A percentile compares a stretch with the other conserved stretches of the same genome.
phyloP scores from a whole-genome alignment of 2,329 filamentous ascomycete species.

The Curvularia verruculosa region DNA sequence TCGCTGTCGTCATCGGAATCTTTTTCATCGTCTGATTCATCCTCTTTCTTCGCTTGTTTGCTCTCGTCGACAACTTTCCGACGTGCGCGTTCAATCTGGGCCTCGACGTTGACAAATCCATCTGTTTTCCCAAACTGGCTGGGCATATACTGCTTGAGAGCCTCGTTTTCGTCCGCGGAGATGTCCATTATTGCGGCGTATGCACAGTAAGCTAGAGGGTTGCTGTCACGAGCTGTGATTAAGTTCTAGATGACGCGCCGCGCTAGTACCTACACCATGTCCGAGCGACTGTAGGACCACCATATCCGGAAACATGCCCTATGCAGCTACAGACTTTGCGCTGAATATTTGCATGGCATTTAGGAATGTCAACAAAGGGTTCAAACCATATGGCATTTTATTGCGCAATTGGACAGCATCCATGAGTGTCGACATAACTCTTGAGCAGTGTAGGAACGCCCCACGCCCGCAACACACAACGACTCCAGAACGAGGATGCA shows the following conservation, averaged over 20 bases:
- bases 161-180: conserved; percentile 62
- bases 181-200: conserved; percentile 30
- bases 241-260: conserved; percentile 20
- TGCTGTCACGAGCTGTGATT: conserved; percentile 2
- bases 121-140: conserved; percentile 84
- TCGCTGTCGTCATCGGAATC: conserved; percentile 59
- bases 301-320: not conserved
- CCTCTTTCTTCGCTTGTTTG: conserved; percentile 37
- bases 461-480: conserved; percentile 52
- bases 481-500: conserved; percentile 49
- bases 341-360: not conserved
- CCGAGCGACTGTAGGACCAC: conserved; percentile 4
- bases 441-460: conserved; percentile 34
- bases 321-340: not conserved
- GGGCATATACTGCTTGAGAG: conserved; percentile 78
- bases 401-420: not conserved
- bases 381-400: not conserved
- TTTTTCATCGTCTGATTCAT: conserved; percentile 39
- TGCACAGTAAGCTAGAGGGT: conserved; percentile 14
- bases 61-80: conserved; percentile 57
- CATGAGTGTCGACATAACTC: not conserved
- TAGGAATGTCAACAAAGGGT: not conserved
- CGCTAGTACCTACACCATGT: conserved; percentile 3
- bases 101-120: conserved; percentile 73
- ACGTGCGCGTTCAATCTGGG: conserved; percentile 81